A percentile compares a stretch with the other conserved stretches of the same genome.
These are phyloP conservation scores for Gossypium gossypioides DNA, from an alignment of 441 rosid species.

Conservation along the genomic window DNA sequence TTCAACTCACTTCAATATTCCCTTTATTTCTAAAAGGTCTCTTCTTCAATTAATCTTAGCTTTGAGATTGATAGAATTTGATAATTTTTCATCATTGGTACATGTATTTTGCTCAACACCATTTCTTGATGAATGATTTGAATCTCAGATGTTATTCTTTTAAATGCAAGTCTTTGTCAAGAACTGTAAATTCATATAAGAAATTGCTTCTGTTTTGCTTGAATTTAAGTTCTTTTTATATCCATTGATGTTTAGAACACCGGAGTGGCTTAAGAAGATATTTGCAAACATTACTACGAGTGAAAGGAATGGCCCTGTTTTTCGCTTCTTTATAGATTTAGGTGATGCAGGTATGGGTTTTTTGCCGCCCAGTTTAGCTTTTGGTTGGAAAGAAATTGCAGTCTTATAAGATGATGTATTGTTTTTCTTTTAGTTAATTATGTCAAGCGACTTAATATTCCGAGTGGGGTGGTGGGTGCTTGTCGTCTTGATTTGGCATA, in stretches of 20 bases:
- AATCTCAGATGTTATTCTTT: not conserved
- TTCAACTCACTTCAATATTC: constrained; percentile 76
- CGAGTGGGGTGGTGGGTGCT: constrained; percentile 93
- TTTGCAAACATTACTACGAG: constrained; percentile 68
- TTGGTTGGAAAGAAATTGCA: constrained; percentile 3
- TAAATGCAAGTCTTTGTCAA: not conserved
- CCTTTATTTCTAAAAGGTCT: constrained; percentile 73
- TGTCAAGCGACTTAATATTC: constrained; percentile 77
- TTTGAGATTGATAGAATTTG: no score
- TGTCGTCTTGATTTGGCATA: constrained; percentile 93
- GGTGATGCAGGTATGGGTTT: constrained; percentile 74
- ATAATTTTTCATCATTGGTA: no score
- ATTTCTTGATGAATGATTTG: not conserved
- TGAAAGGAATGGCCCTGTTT: constrained; percentile 80
- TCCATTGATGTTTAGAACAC: constrained; percentile 44
- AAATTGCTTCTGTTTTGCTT: not conserved
- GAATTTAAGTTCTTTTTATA: not conserved
- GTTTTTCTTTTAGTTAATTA: constrained; percentile 47
- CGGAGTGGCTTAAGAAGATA: constrained; percentile 86
- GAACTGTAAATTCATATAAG: not conserved
- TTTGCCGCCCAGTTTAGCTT: not conserved
- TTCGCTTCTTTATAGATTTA: constrained; percentile 87
- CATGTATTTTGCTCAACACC: not conserved
- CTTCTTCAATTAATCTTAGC: not conserved
- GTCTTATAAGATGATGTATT: constrained; percentile 15